Base-by-base conservation (phyloP, 2,329 filamentous ascomycete genomes). In the Colletotrichum scovillei region DNA sequence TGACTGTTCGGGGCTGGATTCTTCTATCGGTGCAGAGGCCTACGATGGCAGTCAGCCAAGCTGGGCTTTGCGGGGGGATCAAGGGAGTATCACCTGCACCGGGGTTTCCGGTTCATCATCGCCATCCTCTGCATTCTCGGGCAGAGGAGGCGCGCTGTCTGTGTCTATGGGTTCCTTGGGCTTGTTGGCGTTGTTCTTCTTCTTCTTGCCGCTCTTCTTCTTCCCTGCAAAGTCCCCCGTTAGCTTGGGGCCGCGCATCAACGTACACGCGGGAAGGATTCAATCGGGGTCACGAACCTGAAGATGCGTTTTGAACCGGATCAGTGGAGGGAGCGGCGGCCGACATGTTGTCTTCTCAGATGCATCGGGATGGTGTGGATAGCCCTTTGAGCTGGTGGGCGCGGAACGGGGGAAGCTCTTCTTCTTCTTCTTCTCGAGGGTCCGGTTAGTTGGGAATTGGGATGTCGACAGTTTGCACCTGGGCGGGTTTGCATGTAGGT, bases 151-250 rank as follows among this genome's bases (percentile, higher is more conserved):
- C 67, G 76, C 79, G 73, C 80, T 82, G 62, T 77, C 82, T 63
- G 82, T 77, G 69, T 82, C 81, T 62, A 79, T 75, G 12, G 81
- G 74, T 24, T 84, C 83, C 77, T 87, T 88, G 70, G 82, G 80
- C 79, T 87, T 88, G 79, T 82, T 83, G 57, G 84, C 84, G 76
- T 86, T 88, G 77, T 86, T 88, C 85, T 88, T 90, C 84, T 89
- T 91, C 82, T 90, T 91, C 77, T 88, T 90, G 78, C 86, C 88
- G 79, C 86, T 88, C 83, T 88, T 90, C 83, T 89, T 90, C 82
- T 87, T 89, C 77, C 82, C 84, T 85, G 78, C 72, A 76, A 60
- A 24, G 24, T 24, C 16, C 53, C 19, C 28, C 19, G 62, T 73
- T 63, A 73, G 71, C 67, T 8, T 32, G 53, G 16, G 19, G 56